phyloP scores from a whole-genome alignment of 352 stramenopile species.

The Pythium sukuiense region DNA sequence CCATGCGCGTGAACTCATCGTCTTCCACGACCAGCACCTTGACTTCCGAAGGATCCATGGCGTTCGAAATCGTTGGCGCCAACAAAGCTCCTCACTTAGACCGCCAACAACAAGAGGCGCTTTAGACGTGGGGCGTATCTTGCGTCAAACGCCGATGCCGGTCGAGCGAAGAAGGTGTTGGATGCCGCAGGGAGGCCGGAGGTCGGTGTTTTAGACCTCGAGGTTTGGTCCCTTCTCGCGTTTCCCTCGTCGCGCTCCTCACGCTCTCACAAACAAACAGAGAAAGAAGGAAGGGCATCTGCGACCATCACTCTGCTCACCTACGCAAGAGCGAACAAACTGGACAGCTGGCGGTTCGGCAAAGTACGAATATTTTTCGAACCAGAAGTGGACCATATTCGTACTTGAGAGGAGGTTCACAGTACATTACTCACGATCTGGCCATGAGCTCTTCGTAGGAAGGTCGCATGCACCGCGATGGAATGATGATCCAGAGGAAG shows the following conservation, averaged over 20 bases:
- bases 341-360: neutral
- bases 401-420: neutral
- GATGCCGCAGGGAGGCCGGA: neutral
- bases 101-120: neutral
- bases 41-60: conserved; percentile 79
- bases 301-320: conserved; percentile 19
- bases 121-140: neutral
- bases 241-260: neutral
- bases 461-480: neutral
- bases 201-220: neutral
- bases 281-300: neutral
- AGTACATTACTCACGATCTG: neutral
- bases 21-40: conserved; percentile 89
- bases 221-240: neutral
- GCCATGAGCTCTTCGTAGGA: neutral
- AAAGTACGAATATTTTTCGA: conserved; percentile 13
- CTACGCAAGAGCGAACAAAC: conserved; percentile 9
- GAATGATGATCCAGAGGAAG: neutral
- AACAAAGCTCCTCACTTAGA: neutral
- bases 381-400: neutral
- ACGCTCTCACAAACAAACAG: neutral
- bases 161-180: neutral
- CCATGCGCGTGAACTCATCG: conserved; percentile 89
- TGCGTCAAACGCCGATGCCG: neutral
- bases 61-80: neutral